Base-by-base conservation (phyloP, 768 basidiomycete genomes). In the Pilatotrama ljubarskyi region DNA sequence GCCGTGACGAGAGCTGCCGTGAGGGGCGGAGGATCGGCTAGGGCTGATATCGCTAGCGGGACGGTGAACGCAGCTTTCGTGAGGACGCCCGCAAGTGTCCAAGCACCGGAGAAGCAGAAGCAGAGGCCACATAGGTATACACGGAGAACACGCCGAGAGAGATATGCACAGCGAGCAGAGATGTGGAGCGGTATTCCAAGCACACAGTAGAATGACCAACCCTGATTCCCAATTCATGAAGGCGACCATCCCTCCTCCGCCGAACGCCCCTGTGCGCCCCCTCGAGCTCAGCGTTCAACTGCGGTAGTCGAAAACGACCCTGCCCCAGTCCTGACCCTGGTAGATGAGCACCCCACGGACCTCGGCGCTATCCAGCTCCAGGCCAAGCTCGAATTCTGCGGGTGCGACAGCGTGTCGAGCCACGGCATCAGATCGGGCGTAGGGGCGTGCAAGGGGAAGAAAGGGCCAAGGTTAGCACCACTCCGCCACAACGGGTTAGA, bases 331-430 rank as follows among this genome's bases (percentile, higher is more conserved):
- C 62, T 86, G 82, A 13, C 84, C 84, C 53, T 89, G 84, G 68
- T 86, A 87, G 46, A 92, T 72, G 59, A 93, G 70, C 58, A 91
- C 85, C 20, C 91, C 91, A 57, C 92, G 86, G 67, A 93, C 90
- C 76, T 93, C 91, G 56, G 87, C 90, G 64, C 90, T 91, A 70
- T 93, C 91, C 67, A 93, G 74, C 74, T 91, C 91, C 60, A 93
- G 74, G 8, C 87, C 91, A 3, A 93, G 82, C 70, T 93, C 91
- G 64, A 93, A 94, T 70, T 93, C 90, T 91, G 67, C 24, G 10
- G 32, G 54, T 47, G 48, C 44, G 54, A 32, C 10, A 32, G 29
- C 29, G 29, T 32, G 4, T 32, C 10, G 29, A 32, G 29, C 29
- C 36, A 25, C 14, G 22, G 20, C 51, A 26, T 26, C 38, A 41